Base-by-base conservation (phyloP, 2,329 filamentous ascomycete genomes). In the Colletotrichum falcatum region DNA sequence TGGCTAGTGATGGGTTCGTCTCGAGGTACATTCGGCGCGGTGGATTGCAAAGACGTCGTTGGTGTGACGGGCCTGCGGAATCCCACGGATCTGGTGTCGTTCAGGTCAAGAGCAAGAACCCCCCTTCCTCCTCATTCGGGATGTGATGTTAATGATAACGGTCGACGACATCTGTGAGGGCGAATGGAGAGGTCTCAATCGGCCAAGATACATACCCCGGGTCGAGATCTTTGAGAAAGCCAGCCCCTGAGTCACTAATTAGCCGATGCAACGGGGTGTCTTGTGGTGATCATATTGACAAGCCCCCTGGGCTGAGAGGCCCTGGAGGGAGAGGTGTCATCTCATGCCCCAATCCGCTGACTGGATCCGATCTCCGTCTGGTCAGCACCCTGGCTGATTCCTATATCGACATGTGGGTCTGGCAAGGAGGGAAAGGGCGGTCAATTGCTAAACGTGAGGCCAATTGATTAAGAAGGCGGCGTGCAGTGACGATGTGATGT, bases 351-450 rank as follows among this genome's bases (percentile, higher is more conserved):
- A 65, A 59, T 28, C 14, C 48, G 46, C 58, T 62, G 49, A 33
- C 33, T 20, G 42, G 14, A 42, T 68, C 53, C 14, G 66, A 70
- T 67, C 44, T 42, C 37, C 51, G 12, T 30, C 56, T 42, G 60
- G 58, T 37, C 44, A 54, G 51, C 64, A 54, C 58, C 67, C 58
- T 39, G 58, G 63, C 35, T 46, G 23, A 20, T 44, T 30, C 42
- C 51, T 54, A 54, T 46, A 37, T 46, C n/a, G 59, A 54, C 37
- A 26, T 26, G 64, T 62, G 58, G 64, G 35, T 28, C 65, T n/a
- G 49, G n/a, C 11, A 39, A n/a, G 37, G 42, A 63, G 30, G 64
- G 49, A 71, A 71, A 71, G 64, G 59, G 68, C 68, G 68, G 68
- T 71, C 68, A 71, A 63, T 67, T 62, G 64, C 28, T 44, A 42